Base-by-base conservation (phyloP, 179 eudicot genomes). In the Patellifolia procumbens region DNA sequence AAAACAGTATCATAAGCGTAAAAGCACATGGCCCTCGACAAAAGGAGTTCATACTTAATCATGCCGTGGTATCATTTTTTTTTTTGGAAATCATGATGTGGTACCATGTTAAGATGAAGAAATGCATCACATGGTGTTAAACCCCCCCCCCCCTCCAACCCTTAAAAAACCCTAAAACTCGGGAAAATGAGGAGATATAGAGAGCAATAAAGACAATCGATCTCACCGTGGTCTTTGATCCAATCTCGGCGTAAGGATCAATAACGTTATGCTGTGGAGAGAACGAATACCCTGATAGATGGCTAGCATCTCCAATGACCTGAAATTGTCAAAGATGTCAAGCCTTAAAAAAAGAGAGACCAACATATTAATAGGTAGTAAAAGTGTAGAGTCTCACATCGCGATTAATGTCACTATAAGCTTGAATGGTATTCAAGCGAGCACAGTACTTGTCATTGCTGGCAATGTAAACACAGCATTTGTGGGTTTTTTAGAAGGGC, bases 391-490 rank as follows among this genome's bases (percentile, higher is more conserved):
- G 74, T 79, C 99, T 90, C 84, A 95, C 99, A 89, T 95, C 99
- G 72, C 99, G 88, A 70, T 93, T 95, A 67, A 95, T 88, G 90
- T 95, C 99, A 74, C 85, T 84, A 79, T 84, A 95, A 17, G 98
- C 92, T 83, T 95, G 99, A 83, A 93, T 88, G 32, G 98, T 87
- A 83, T 95, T 91, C 86, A 95, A 78, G 29, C 97, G 91, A 61
- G 86, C 96, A 87, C 99, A 95, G 56, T 93, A 95, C 78, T 89
- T 95, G 88, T 74, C 88, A 80, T 89, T 90, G 88, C 83, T 82
- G 58, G 98, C 98, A 75, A 95, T 89, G 82, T 95, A 93, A 78
- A 89, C 95, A 81, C 99, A 93, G 77, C 99, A 95, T 83, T 93
- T 95, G 72, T 95, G 99, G 49, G 92, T 89, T 84, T 84, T 75